Evolutionary conservation across 345 rosid species (phyloP), one percentile per base, ranked within the genome.

Genomic region (Angophora floribunda): DNA sequence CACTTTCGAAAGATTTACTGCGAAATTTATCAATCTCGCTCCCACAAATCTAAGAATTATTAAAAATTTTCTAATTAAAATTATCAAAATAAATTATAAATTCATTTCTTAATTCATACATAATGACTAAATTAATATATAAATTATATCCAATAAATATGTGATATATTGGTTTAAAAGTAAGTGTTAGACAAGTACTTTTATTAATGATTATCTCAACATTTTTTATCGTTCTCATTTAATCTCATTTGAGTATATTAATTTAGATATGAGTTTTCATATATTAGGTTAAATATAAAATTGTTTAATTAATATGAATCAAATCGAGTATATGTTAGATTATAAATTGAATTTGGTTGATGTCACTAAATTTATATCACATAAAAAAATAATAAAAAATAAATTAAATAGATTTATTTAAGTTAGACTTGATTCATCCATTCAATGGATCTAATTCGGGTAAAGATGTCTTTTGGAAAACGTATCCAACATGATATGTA

Each of bases 381-480:
- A 61, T 61, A 28, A 28, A 61, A 0, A 13, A 63, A n/a, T 14
- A 4, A 14, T 63, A 4, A 28, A 63, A 36, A 61, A 12, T 26
- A 4, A 0, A 28, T 28, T 12, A 14, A 61, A 28, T 6, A 3
- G 6, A 1, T 28, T 1, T 61, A 61, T 61, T 28, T 12, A 13
- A 12, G 7, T 13, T 4, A 1, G 3, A 61, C 30, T 6, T 28
- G 6, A 61, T 0, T 8, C 67, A 61, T 0, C 6, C 1, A 61
- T 1, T 61, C 1, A 3, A 0, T 0, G 3, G 19, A 2, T 19
- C 8, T 59, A 10, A 0, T 26, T 26, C 7, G 3, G 10, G 6
- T 59, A 26, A 59, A 59, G 1, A 59, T 59, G 12, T 26, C n/a
- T 26, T 26, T 59, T 26, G 16, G 4, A 28, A 61, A 61, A 13